Base-by-base conservation (phyloP, 495 filamentous ascomycete genomes). In the Mycothermus thermophilus region DNA sequence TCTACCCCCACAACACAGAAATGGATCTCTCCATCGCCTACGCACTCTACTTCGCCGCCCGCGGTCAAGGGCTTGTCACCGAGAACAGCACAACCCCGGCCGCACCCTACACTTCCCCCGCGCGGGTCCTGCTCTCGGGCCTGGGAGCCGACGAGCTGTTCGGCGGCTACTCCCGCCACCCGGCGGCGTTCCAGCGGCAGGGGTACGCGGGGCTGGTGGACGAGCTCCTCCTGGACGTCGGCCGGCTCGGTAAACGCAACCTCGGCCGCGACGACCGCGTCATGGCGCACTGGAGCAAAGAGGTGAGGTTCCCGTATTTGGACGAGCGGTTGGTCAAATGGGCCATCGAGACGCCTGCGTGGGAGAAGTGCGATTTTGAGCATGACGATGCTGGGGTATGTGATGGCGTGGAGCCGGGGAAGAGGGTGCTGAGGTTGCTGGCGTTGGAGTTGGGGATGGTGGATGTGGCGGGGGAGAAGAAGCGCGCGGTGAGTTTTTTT, bases 1-100 rank as follows among this genome's bases (percentile, higher is more conserved):
- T 96, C 47, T 69, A 79, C 46, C 90, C 90, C 0, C 90, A 96
- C 55, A 85, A 93, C 47, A 96, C 90, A 0, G 92, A 95, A 54
- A 99, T 99, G 90, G 90, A 99, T 48, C 67, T 95, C 3, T 96
- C 92, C n/a, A 96, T 99, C 45, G 80, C 80, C 2, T 75, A 72
- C 34, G 90, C 90, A 0, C 68, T 96, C 29, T 96, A 94, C 59
- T 97, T 97, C 52, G 84, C 90, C 3, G 75, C 88, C 5, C 74
- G 87, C 9, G 88, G 85, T 6, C 62, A 61, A 35, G 90, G 88
- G 0, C 27, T 54, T 4, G 55, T 67, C n/a, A 42, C 49, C 5
- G 32, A 48, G 25, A 27, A 17, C 15, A 26, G 26, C 7, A 45
- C 47, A 7, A 42, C 52, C 28, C 24, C 40, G 14, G 35, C 47